Conservation (phyloP, 73 alveolate species). For the Blepharisma japonicum region DNA sequence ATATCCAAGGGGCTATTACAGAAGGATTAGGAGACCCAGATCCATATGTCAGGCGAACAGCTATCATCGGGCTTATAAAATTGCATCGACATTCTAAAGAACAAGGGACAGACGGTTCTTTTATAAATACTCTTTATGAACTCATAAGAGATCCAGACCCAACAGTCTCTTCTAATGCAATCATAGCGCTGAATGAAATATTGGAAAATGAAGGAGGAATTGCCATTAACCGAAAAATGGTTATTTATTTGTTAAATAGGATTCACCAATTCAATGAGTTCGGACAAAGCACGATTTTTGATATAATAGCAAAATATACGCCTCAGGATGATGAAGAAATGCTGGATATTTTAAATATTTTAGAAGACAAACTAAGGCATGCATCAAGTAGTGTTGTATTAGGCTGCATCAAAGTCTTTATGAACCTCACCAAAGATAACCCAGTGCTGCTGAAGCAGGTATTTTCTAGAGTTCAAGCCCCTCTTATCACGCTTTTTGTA, state of each 20-base stretch:
- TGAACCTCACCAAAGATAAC: constrained; percentile 90
- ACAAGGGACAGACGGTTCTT: constrained; percentile 56
- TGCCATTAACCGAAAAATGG: constrained; percentile 77
- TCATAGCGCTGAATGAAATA: constrained; percentile 90
- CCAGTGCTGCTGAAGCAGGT: constrained; percentile 81
- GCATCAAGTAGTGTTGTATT: constrained; percentile 91
- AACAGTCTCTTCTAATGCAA: constrained; percentile 87
- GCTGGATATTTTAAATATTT: constrained; percentile 95
- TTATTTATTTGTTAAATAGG: constrained; percentile 72
- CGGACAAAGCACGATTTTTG: constrained; percentile 92
- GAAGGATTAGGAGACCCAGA: constrained; percentile 95
- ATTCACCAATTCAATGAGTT: constrained; percentile 93
- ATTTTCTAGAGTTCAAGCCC: constrained; percentile 86
- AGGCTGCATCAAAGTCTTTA: constrained; percentile 95
- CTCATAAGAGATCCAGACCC: constrained; percentile 93
- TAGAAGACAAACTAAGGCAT: constrained; percentile 94
- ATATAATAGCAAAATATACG: constrained; percentile 75
- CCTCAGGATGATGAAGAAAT: constrained; percentile 93
- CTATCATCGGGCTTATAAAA: constrained; percentile 93
- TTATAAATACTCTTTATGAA: constrained; percentile 79
- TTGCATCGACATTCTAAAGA: not conserved
- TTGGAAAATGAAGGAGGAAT: constrained; percentile 95
- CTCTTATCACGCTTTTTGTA: constrained; percentile 91
- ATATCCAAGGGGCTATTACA: constrained; percentile 80
- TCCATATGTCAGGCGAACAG: constrained; percentile 97